Base-by-base conservation (phyloP, 176 grass and related monocot genomes). In the Triticum timopheevii region DNA sequence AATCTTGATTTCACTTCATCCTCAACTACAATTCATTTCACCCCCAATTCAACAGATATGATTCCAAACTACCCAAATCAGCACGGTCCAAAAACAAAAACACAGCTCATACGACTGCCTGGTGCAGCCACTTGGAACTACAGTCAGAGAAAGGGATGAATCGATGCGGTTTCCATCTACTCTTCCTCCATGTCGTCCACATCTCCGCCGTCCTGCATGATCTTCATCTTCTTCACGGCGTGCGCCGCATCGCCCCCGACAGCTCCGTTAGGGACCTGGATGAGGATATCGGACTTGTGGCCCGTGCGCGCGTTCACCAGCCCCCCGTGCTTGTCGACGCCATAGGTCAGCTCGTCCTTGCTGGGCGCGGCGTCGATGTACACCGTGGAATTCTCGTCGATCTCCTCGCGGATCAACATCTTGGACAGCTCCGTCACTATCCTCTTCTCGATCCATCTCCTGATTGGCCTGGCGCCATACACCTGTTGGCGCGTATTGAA, bases 361-460 rank as follows among this genome's bases (percentile, higher is more conserved):
- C 36, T 52, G 13, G 49, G 7, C 5, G 64, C 84, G 6, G 88
- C 86, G 19, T 94, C 92, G 4, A 97, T 87, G 67, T 91, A 94
- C 56, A 97, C 95, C 0, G 95, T 97, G 16, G 88, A 92, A 80
- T 97, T 94, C 61, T 97, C 95, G 39, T 97, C 95, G 4, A 97
- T 93, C 85, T 97, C 92, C 56, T 91, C 94, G 50, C 84, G 85
- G 24, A 96, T 96, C 82, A 96, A 36, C 94, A 97, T 93, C 87
- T 90, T 97, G 4, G 94, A 97, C 8, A 97, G 82, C 61, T 97
- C 92, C 2, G 95, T 97, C 77, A 91, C 90, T 19, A 97, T 88
- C 77, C 84, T 81, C 95, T 97, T 97, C 86, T 92, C 92, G 61
- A 92, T 89, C 92, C 92, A 91, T 69, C 95, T 87, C 86, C 95